These are phyloP conservation scores for Diospyros kaki DNA, from an alignment of 148 eudicot genomes.

Conservation along the genomic window DNA sequence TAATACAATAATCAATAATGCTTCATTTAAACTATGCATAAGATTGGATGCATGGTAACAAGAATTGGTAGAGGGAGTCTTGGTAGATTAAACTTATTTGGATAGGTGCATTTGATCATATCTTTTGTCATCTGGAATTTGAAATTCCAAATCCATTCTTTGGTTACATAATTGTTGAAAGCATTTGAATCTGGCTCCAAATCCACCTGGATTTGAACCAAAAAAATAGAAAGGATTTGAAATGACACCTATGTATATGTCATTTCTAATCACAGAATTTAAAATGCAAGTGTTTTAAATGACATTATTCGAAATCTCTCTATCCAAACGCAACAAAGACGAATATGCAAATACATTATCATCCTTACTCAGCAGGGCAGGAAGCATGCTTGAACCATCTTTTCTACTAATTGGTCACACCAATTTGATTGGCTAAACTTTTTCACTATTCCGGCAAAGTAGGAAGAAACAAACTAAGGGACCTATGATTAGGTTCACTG, in stretches of 20 bases:
- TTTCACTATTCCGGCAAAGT: neutral
- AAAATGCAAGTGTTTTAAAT: too few species aligned
- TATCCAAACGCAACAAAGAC: neutral
- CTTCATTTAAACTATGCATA: neutral
- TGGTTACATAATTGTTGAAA: too few species aligned
- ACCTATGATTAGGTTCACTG: neutral
- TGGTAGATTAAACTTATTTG: neutral
- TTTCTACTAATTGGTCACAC: neutral
- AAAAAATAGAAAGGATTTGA: too few species aligned
- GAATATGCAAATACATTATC: neutral
- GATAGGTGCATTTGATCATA: too few species aligned
- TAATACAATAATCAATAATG: neutral
- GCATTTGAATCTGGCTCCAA: too few species aligned
- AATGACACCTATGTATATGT: too few species aligned
- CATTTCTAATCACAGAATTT: too few species aligned
- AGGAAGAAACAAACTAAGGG: neutral
- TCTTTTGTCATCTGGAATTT: too few species aligned
- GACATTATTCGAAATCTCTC: too few species aligned
- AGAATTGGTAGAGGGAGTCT: neutral
- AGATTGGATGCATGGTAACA: neutral
- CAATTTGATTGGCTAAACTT: neutral
- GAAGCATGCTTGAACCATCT: neutral
- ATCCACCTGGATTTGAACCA: too few species aligned
- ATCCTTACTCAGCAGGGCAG: neutral
- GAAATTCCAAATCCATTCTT: too few species aligned